phyloP scores from a whole-genome alignment of 768 basidiomycete species.

The Piloderma croceum region DNA sequence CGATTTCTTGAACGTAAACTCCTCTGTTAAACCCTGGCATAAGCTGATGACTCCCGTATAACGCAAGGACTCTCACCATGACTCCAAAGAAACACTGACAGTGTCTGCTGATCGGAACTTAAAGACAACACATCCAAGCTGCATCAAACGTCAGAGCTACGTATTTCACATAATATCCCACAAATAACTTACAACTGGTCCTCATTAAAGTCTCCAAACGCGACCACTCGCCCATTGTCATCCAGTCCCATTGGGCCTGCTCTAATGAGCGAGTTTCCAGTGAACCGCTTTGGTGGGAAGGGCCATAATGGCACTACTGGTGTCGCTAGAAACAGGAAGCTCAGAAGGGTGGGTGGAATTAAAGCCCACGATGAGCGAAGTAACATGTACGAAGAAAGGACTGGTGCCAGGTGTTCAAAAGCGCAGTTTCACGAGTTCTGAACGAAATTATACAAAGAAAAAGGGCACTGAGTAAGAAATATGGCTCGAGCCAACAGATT shows the following conservation, averaged over 20 bases:
- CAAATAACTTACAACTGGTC: slow-evolving; percentile 76
- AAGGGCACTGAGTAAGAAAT: no score
- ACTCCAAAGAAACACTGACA: slow-evolving; percentile 79
- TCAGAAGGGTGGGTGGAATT: no score
- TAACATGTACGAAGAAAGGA: no score
- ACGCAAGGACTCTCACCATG: slow-evolving; percentile 48
- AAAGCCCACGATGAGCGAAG: no score
- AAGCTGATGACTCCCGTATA: no score
- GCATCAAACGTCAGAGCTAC: slow-evolving; percentile 2
- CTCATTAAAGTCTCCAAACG: slow-evolving; percentile 93
- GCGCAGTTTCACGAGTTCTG: no score
- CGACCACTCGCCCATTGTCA: slow-evolving; percentile 68
- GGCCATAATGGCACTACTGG: slow-evolving; percentile 59
- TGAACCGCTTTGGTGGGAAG: slow-evolving; percentile 81
- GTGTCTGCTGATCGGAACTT: slow-evolving; percentile 64
- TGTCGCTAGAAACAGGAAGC: no score
- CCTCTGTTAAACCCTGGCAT: slow-evolving; percentile 35
- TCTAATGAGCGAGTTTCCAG: slow-evolving; percentile 70
- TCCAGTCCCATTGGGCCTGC: slow-evolving; percentile 78
- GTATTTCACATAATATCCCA: neutral
- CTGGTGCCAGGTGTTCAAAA: no score
- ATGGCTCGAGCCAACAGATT: no score
- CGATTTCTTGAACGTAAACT: slow-evolving; percentile 50
- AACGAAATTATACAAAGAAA: no score
- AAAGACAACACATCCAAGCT: slow-evolving; percentile 83